phyloP scores from a whole-genome alignment of 768 basidiomycete genomes.

The Boletus tylopilopsis region DNA sequence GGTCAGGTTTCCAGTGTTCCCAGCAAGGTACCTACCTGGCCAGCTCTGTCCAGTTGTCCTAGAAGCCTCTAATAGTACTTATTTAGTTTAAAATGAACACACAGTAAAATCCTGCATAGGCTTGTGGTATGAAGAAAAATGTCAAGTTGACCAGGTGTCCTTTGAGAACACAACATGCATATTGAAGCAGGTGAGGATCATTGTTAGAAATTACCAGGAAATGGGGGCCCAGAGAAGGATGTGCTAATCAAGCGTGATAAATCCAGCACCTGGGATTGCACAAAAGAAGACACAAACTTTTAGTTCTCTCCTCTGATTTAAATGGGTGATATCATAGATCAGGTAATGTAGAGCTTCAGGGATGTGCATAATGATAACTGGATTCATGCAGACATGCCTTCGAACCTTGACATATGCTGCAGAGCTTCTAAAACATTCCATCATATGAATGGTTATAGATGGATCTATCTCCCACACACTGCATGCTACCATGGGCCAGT shows the following conservation, averaged over 20 bases:
- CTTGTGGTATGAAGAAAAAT: conserved; percentile 99
- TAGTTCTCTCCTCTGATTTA: conserved; percentile 58
- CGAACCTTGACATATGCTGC: conserved; percentile 68
- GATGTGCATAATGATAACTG: conserved; percentile 63
- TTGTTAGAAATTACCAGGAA: conserved; percentile 82
- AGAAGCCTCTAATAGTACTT: no score
- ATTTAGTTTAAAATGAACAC: no score
- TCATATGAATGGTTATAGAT: conserved; percentile 74
- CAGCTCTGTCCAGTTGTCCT: no score
- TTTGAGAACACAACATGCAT: conserved; percentile 91
- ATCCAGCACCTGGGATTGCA: not conserved
- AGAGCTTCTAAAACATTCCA: conserved; percentile 81
- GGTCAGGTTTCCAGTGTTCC: no score
- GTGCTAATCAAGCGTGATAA: conserved; percentile 47
- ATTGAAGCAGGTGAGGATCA: conserved; percentile 87
- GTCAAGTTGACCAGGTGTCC: conserved; percentile 93
- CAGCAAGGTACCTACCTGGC: no score
- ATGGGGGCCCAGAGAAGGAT: conserved; percentile 87
- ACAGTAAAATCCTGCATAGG: no score
- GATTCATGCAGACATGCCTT: conserved; percentile 68
- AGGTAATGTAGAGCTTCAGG: conserved; percentile 82
- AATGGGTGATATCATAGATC: conserved; percentile 67
- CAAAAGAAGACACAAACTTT: conserved; percentile 52
- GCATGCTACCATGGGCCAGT: conserved; percentile 67
- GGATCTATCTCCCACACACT: conserved; percentile 83